Conservation (phyloP, 306 rosid species). For the Ceratonia siliqua region DNA sequence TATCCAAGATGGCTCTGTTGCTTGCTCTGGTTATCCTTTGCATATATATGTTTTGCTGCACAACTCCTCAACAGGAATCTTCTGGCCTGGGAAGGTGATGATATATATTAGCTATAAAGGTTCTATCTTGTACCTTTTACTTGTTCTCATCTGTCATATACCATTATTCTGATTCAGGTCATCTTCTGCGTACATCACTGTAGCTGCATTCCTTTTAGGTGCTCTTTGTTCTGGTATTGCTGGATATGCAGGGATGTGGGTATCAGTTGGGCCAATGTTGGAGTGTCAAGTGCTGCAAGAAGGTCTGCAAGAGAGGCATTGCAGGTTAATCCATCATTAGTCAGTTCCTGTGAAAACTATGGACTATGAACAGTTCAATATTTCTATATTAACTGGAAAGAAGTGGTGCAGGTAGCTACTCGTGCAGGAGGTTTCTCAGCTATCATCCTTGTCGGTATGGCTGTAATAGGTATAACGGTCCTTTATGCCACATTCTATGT, state of each 20-base stretch:
- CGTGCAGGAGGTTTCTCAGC: conserved; percentile 99
- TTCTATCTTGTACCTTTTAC: conserved; percentile 18
- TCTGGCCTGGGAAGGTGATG: conserved; percentile 91
- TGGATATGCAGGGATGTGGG: conserved; percentile 99
- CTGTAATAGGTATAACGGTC: conserved; percentile 89
- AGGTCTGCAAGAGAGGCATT: conserved; percentile 98
- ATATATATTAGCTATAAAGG: conserved; percentile 11
- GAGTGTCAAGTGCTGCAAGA: conserved; percentile 98
- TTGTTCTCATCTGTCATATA: conserved; percentile 28
- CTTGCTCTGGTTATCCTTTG: conserved; percentile 78
- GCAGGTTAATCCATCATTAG: conserved; percentile 66
- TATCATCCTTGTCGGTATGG: conserved; percentile 94
- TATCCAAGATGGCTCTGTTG: conserved; percentile 95
- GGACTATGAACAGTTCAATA: conserved; percentile 29
- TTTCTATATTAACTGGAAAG: conserved; percentile 39
- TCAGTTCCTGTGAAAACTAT: conserved; percentile 25
- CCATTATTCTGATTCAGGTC: conserved; percentile 66
- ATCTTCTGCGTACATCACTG: conserved; percentile 86
- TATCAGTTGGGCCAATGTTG: conserved; percentile 97
- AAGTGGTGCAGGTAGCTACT: conserved; percentile 82
- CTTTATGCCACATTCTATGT: conserved; percentile 92
- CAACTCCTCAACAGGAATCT: conserved; percentile 89
- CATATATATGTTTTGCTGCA: conserved; percentile 87
- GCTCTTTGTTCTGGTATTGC: conserved; percentile 96
- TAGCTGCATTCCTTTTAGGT: conserved; percentile 92